Base-by-base conservation (phyloP, 768 basidiomycete species). In the Vararia minispora region DNA sequence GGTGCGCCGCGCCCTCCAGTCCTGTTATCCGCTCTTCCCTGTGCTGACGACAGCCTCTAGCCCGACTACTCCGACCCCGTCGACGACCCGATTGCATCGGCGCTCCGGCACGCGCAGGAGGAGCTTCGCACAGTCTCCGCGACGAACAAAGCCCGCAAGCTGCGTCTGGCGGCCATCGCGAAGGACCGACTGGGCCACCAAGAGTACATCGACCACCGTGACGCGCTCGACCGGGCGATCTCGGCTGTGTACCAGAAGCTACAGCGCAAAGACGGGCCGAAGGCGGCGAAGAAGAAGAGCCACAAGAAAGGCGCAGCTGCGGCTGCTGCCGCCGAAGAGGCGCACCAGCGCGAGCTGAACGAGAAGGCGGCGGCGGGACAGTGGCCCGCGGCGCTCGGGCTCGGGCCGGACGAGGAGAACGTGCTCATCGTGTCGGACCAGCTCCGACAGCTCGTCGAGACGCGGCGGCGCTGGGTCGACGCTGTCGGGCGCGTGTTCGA, bases 71-170 rank as follows among this genome's bases (percentile, higher is more conserved):
- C 74, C 17, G 69, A 76, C 31, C 76, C 81, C 43, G 82, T 91
- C 26, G 94, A 98, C 54, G 95, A 99, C 58, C 91, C 92, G 23
- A 86, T 99, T 34, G 81, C 91, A 6, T 78, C 85, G 2, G 83
- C 88, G 1, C 72, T 99, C 1, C 82, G 94, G 3, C 79, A 87
- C 29, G 85, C 88, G 13, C 95, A 99, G 55, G 63, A 70, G 11
- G 76, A 89, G 47, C 70, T 99, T 5, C 75, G 82, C 8, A 64
- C 62, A 5, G 84, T 97, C 34, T 66, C 83, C 2, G 71, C 78
- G 7, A 69, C 76, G 41, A 99, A 99, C 66, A 88, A 91, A 50
- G 73, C 75, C 3, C 79, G 94, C 10, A 83, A 83, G 55, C 59
- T 61, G 22, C 77, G 84, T 3, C 71, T 98, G 2, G 69, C 69